These are phyloP conservation scores for Wickerhamiella hasegawae DNA, from an alignment of 805 yeast species.

Conservation along the genomic window DNA sequence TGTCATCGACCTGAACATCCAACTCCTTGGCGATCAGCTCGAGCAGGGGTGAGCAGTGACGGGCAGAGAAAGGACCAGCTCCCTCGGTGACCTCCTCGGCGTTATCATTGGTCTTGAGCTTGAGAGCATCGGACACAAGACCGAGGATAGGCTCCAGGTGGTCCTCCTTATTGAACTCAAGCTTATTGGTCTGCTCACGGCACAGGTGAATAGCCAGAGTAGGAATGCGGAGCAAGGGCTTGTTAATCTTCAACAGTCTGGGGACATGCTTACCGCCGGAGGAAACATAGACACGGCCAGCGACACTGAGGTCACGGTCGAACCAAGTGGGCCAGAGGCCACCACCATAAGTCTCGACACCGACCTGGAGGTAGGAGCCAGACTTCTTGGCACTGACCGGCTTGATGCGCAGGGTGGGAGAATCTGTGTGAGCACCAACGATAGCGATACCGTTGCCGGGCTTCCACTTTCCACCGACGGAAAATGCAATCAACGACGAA, in stretches of 20 bases:
- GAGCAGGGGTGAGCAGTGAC: slow-evolving; percentile 65
- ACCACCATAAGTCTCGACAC: slow-evolving; percentile 92
- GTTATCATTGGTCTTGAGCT: slow-evolving; percentile 7
- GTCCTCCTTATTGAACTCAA: slow-evolving; percentile 79
- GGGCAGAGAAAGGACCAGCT: slow-evolving; percentile 39
- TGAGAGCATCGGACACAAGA: slow-evolving; percentile 18
- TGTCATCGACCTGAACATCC: slow-evolving; percentile 32
- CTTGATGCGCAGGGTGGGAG: slow-evolving; percentile 80
- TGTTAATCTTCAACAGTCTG: slow-evolving; percentile 59
- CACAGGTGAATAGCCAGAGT: slow-evolving; percentile 87
- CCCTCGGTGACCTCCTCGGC: slow-evolving; percentile 31
- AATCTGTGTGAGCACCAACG: slow-evolving; percentile 93
- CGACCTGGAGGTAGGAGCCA: slow-evolving; percentile 70
- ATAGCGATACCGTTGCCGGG: slow-evolving; percentile 76
- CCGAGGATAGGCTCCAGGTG: slow-evolving; percentile 82
- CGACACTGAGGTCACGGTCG: slow-evolving; percentile 80
- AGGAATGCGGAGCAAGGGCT: slow-evolving; percentile 80
- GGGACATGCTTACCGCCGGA: slow-evolving; percentile 39
- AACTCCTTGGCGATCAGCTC: slow-evolving; percentile 54
- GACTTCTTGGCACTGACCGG: slow-evolving; percentile 58
- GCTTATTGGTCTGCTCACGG: slow-evolving; percentile 49
- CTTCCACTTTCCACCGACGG: slow-evolving; percentile 54
- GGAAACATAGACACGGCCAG: slow-evolving; percentile 74
- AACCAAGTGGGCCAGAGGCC: slow-evolving; percentile 97
- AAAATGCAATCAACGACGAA: slow-evolving; percentile 77